A percentile compares a stretch with the other conserved stretches of the same genome.
phyloP scores from a whole-genome alignment of 768 basidiomycete species.

The Boletus edulis region DNA sequence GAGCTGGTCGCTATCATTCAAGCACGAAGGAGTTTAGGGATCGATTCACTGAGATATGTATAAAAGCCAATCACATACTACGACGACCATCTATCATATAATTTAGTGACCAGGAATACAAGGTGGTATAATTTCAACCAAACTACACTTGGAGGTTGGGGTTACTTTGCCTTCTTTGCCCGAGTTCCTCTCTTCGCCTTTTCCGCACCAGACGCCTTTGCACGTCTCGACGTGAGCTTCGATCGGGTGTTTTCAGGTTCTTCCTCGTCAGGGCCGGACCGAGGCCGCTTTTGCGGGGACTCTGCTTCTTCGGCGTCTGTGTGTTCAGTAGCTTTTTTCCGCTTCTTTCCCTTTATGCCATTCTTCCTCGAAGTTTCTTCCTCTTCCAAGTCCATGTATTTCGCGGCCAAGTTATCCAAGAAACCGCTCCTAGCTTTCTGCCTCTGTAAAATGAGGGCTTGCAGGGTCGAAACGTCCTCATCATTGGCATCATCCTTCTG shows the following conservation, averaged over 20 bases:
- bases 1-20: constrained; percentile 85
- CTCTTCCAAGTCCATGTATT: constrained; percentile 56
- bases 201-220: constrained; percentile 29
- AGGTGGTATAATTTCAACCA: constrained; percentile 1
- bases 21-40: constrained; percentile 78
- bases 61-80: constrained; percentile 30
- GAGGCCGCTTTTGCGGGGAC: constrained; percentile 51
- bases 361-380: constrained; percentile 33
- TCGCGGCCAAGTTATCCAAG: constrained; percentile 71
- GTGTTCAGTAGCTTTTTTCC: constrained; percentile 36
- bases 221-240: constrained; percentile 52
- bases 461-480: constrained; percentile 66
- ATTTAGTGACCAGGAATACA: background rate
- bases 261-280: constrained; percentile 49
- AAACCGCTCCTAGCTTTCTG: constrained; percentile 69
- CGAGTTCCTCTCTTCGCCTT: constrained; percentile 29
- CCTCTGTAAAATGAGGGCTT: constrained; percentile 79
- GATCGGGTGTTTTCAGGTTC: constrained; percentile 62
- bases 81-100: background rate
- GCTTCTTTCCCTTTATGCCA: constrained; percentile 52
- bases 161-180: constrained; percentile 37
- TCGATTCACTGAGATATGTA: constrained; percentile 77
- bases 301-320: constrained; percentile 36
- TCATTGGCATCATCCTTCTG: constrained; percentile 39
- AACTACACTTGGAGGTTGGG: background rate